Conservation (phyloP, 164 flowering plant genomes). For the Magnolia sinica region DNA sequence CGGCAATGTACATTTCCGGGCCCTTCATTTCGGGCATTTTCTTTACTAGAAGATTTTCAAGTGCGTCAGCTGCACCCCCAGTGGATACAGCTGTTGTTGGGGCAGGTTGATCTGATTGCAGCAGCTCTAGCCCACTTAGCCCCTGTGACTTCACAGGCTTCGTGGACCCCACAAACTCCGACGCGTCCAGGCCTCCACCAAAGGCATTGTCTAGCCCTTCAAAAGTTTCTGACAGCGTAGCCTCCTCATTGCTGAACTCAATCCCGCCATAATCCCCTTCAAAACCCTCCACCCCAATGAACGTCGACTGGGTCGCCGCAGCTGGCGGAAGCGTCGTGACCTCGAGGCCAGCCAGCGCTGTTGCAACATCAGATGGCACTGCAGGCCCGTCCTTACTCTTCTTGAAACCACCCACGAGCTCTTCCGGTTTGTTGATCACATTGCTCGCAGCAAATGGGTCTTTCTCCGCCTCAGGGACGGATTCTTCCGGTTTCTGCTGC, state of each 20-base stretch:
- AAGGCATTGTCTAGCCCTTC: conserved; percentile 87
- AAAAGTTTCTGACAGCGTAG: conserved; percentile 72
- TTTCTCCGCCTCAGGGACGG: conserved; percentile 29
- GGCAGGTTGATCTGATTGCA: conserved; percentile 50
- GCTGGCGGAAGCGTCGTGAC: conserved; percentile 90
- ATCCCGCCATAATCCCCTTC: conserved; percentile 99
- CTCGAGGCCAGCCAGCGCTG: conserved; percentile 77
- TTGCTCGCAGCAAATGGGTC: conserved; percentile 99
- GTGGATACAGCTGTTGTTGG: conserved; percentile 15
- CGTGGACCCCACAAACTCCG: conserved; percentile 73
- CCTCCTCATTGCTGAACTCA: conserved; percentile 73
- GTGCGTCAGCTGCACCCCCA: conserved; percentile 41
- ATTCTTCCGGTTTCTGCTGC: conserved; percentile 42
- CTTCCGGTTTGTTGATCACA: conserved; percentile 59
- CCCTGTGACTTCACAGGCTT: conserved; percentile 44
- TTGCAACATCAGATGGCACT: conserved; percentile 45
- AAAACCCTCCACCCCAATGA: conserved; percentile 85
- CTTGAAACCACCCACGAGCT: conserved; percentile 80
- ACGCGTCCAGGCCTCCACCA: conserved; percentile 98
- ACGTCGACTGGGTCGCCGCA: conserved; percentile 78
- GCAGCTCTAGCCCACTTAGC: conserved; percentile 77
- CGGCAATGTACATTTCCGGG: conserved; percentile 82
- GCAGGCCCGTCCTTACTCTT: conserved; percentile 53
- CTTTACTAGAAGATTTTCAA: conserved; percentile 73
- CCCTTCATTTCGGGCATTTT: conserved; percentile 78